Evolutionary conservation across 1,284 basidiomycete species (phyloP), one percentile per base, ranked within the genome.

Genomic region (Inonotus hispidus): DNA sequence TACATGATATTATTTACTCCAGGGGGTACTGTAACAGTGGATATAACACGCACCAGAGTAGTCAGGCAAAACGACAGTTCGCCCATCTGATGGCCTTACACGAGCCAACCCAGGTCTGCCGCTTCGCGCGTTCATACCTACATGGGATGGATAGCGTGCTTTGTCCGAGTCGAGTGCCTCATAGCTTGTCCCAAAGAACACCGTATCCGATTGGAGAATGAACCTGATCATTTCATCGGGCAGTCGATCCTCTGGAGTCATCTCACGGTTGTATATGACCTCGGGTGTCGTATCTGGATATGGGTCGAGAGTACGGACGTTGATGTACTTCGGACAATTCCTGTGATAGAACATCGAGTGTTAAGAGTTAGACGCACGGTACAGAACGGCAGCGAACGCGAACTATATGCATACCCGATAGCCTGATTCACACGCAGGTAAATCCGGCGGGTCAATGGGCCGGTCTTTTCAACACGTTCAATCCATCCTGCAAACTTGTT

Each of bases 291-390:
- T 74, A 23, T 72, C 63, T 0, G 74, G 68, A 62, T 77, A 70
- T 1, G 80, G 73, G 21, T 72, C 67, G 11, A 86, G 71, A 10
- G 81, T 74, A 11, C 83, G 79, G 41, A 80, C 67, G 53, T 77
- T 82, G 66, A 87, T 87, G 65, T 88, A 88, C 66, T 86, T 87
- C 7, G 84, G 85, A 66, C 84, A 87, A 59, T 85, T 84, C 41
- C 85, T 87, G 58, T 47, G 41, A 43, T 6, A 43, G n/a, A n/a
- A n/a, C n/a, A n/a, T n/a, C n/a, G n/a, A n/a, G n/a, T n/a, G n/a
- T n/a, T n/a, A n/a, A n/a, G n/a, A 13, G 16, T 6, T n/a, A 6
- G 16, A 43, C 0, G n/a, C 19, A n/a, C 41, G 0, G 3, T 7
- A 10, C 32, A 29, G 25, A 14, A 13, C 11, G 21, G 27, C 21